Conservation (phyloP, 192 early-diverging fungal genomes). For the Diversispora epigaea region DNA sequence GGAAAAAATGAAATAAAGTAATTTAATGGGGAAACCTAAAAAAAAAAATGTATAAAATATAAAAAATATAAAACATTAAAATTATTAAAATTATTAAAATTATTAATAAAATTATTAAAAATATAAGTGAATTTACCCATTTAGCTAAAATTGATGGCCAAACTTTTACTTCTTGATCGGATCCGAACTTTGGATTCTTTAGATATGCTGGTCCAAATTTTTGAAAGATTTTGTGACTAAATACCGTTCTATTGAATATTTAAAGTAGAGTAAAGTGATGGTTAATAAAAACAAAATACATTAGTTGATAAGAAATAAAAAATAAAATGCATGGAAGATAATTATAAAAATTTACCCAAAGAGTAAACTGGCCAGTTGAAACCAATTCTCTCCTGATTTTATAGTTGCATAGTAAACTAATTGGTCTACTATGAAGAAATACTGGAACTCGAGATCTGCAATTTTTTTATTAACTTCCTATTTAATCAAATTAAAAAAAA, state of each 20-base stretch:
- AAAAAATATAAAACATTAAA: too few relatives aligned
- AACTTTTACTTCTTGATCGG: conserved; percentile 32
- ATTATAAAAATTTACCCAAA: conserved; percentile 52
- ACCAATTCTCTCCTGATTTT: conserved; percentile 69
- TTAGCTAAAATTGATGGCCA: conserved; percentile 52
- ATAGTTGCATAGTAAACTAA: conserved; percentile 75
- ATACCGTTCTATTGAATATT: conserved; percentile 39
- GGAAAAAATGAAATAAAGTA: conserved; percentile 59
- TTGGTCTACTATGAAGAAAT: conserved; percentile 74
- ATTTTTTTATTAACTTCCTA: conserved; percentile 44
- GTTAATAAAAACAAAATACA: background rate
- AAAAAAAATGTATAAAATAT: too few relatives aligned
- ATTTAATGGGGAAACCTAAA: conserved; percentile 42
- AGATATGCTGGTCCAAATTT: conserved; percentile 47
- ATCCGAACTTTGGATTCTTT: conserved; percentile 30
- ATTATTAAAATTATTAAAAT: conserved; percentile 1
- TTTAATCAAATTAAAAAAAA: background rate
- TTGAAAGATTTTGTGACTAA: conserved; percentile 54
- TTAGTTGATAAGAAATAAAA: background rate
- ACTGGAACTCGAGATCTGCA: conserved; percentile 64
- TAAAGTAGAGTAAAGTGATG: background rate
- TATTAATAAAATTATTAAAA: background rate
- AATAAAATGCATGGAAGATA: background rate
- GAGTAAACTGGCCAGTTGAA: conserved; percentile 64
- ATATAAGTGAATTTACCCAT: conserved; percentile 55